phyloP scores from a whole-genome alignment of 305 asterid species.

The Ruellia speciosa region DNA sequence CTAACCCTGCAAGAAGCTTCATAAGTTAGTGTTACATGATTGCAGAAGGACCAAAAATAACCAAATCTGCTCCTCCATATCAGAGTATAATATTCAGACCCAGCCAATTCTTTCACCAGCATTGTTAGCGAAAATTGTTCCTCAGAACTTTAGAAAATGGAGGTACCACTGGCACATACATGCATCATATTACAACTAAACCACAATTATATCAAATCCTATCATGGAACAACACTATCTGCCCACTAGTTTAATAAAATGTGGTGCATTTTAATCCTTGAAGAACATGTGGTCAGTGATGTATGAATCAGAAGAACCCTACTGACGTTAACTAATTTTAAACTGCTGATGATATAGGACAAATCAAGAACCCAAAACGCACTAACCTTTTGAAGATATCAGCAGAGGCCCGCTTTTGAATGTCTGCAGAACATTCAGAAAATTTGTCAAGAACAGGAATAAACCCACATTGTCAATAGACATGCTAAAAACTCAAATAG shows the following conservation, averaged over 20 bases:
- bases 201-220: conserved; percentile 6
- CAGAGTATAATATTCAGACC: neutral
- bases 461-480: conserved; percentile 6
- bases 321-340: neutral
- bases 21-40: conserved; percentile 15
- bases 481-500: conserved; percentile 1
- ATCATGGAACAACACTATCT: neutral
- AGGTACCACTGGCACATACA: neutral
- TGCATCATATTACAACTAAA: conserved; percentile 6
- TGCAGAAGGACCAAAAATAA: conserved; percentile 15
- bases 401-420: conserved; percentile 96
- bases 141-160: too few relatives aligned
- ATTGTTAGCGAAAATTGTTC: neutral
- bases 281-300: too few relatives aligned
- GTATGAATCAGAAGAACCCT: neutral
- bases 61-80: neutral
- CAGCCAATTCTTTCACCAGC: neutral
- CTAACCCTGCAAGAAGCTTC: conserved; percentile 63
- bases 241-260: neutral
- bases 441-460: conserved; percentile 7
- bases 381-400: conserved; percentile 89
- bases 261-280: too few relatives aligned
- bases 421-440: conserved; percentile 46
- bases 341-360: neutral
- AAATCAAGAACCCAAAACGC: conserved; percentile 14